Evolutionary conservation across 2,329 filamentous ascomycete genomes (phyloP), one percentile per base, ranked within the genome.

Genomic region (Claviceps paspali): DNA sequence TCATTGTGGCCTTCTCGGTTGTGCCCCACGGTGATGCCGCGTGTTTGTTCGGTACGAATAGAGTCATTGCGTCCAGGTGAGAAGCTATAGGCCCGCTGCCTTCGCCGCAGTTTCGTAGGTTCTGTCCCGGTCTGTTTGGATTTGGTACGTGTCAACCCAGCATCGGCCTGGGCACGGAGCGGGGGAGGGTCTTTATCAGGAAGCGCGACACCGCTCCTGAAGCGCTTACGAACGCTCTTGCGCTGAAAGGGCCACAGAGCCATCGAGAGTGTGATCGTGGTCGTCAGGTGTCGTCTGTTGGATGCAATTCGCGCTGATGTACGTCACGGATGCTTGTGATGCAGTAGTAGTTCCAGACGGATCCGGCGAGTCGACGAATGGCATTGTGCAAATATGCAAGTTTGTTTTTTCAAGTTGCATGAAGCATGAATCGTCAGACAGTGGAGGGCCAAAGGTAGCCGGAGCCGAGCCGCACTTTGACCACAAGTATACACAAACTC

Each of bases 161-260:
- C 52, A 22, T 61, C 57, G 8, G 54, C 55, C 24, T 56, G 55
- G 44, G 48, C 53, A 36, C 57, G 61, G 46, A 56, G 52, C 35
- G 54, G 47, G 24, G 51, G 39, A 11, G 62, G 62, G 53, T 75
- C 66, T 51, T 66, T 58, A 49, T 69, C 69, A 41, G 68, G 60
- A 46, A 70, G 59, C 47, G 68, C 68, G 48, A 67, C 70, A 56
- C 73, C 57, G 45, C 61, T 62, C 42, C 63, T 60, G 44, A 65
- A 57, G 52, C 68, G 65, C 59, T 66, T 74, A 60, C 77, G 77
- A 59, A 76, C 78, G 60, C 72, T 78, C 61, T 70, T 79, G 52
- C 79, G 76, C 59, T 78, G 70, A 60, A 92, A 93, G 43, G 79
- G 82, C 85, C 84, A 92, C 59, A 87, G 64, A 55, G 79, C 75